Base-by-base conservation (phyloP, 345 rosid genomes). In the Citrus unshiu region DNA sequence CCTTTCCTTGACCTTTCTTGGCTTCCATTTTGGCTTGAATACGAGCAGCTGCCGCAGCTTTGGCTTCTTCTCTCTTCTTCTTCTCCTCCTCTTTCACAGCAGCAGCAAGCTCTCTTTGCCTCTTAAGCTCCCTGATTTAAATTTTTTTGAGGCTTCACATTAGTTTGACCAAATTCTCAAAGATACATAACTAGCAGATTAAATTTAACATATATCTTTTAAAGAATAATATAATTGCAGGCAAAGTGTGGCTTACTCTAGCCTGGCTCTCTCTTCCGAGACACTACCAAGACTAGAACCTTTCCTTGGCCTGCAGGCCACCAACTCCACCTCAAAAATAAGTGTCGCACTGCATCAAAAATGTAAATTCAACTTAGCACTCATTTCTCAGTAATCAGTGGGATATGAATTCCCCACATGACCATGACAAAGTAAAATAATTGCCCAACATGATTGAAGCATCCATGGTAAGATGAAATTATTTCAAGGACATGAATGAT, bases 31-130 rank as follows among this genome's bases (percentile, higher is more conserved):
- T 94, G 86, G 98, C 97, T 66, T 91, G 98, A 77, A 94, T 83
- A 29, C 97, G 92, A 29, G 98, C 93, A n/a, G 98, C 95, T 0
- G 97, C 97, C 0, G 98, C 93, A 5, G 98, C 98, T 83, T 94
- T 94, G 19, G 98, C 98, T 81, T 89, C 97, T 83, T 96, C 98
- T 82, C 99, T 87, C 86, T 81, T 94, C 87, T 79, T 93, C 87
- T 93, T 91, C 68, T 92, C 97, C 74, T 89, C 98, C 78, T 91
- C 99, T 81, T 93, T 96, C 5, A 73, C 73, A 7, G 95, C 88
- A 6, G 97, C 95, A 57, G 97, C 93, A 2, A 87, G 68, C 85
- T 93, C 98, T 82, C 98, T 89, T 77, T 92, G 97, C 89, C 88
- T 94, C 93, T 94, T 94, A 86, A 96, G 88, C 82, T 96, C 98